Evolutionary conservation across 2,329 filamentous ascomycete species (phyloP).

Genomic region (Fusarium agapanthi): DNA sequence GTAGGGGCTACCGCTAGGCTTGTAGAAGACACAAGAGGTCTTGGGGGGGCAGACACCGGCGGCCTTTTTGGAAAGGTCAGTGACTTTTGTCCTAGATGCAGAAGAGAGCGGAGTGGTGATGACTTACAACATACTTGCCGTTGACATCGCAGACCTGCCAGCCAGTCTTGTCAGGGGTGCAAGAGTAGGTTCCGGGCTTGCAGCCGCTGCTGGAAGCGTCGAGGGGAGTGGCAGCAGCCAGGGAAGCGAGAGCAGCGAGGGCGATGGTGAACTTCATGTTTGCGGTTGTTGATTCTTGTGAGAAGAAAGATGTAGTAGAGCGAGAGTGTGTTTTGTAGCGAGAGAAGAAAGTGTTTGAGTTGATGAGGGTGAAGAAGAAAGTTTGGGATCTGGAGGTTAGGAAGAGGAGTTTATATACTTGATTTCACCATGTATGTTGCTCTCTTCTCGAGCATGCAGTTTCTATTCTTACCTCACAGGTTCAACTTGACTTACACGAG

Average conservation of each 20-base stretch:
- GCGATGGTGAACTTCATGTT: conserved; percentile 45
- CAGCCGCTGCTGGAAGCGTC: conserved; percentile 32
- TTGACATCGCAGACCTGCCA: conserved; percentile 48
- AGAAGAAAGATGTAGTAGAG: neutral
- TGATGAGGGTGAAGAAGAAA: conserved; percentile 23
- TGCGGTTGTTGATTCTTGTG: conserved; percentile 4
- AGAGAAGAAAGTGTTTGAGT: conserved; percentile 13
- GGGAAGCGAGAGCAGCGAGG: conserved; percentile 35
- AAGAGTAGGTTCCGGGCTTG: conserved; percentile 49
- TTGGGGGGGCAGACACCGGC: conserved; percentile 49
- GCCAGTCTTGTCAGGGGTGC: conserved; percentile 39
- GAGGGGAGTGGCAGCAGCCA: conserved; percentile 30
- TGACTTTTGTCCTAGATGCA: neutral
- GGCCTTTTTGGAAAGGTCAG: conserved; percentile 31
- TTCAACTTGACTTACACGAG: conserved; percentile 12
- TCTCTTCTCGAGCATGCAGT: neutral
- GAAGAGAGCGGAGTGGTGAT: neutral
- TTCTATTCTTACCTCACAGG: conserved; percentile 18
- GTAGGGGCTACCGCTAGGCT: conserved; percentile 49
- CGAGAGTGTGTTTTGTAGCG: conserved; percentile 16
- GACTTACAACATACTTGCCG: conserved; percentile 47
- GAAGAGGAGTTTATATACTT: conserved; percentile 22
- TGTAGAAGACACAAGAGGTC: conserved; percentile 49
- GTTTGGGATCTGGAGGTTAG: neutral
- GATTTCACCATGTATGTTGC: too few species aligned